Percentiles rank a stretch among this genome's conserved stretches.
These are phyloP conservation scores for Corrigiola litoralis DNA, from an alignment of 179 eudicot species.

Conservation along the genomic window DNA sequence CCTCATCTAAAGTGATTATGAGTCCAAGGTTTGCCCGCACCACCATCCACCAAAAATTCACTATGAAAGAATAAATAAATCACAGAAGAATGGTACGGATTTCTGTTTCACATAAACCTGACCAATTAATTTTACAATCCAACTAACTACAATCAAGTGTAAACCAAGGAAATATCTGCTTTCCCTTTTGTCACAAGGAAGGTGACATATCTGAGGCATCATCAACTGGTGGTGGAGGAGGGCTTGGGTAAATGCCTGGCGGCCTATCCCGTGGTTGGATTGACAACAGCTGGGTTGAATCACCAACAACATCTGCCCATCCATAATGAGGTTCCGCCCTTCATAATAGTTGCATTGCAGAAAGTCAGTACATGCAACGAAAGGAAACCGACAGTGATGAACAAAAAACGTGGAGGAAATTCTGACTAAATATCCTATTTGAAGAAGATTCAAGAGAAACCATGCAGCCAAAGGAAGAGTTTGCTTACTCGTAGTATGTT, in stretches of 20 bases:
- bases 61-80: conserved; percentile 21
- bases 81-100: conserved; percentile 8
- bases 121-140: conserved; percentile 7
- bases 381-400: not conserved
- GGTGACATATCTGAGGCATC: conserved; percentile 28
- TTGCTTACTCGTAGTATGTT: conserved; percentile 83
- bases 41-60: not conserved
- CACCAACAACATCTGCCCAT: conserved; percentile 97
- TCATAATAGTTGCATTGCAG: not conserved
- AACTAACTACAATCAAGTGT: conserved; percentile 17
- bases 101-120: conserved; percentile 8
- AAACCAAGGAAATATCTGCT: not conserved
- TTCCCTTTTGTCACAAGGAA: conserved; percentile 14
- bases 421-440: not conserved
- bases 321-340: conserved; percentile 98
- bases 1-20: too few species aligned
- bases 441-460: not conserved
- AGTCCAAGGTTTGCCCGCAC: not conserved
- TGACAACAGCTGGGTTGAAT: conserved; percentile 78
- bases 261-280: conserved; percentile 81
- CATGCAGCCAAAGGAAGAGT: not conserved
- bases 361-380: not conserved
- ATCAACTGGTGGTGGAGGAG: conserved; percentile 44
- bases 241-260: conserved; percentile 70
- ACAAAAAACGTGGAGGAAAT: not conserved